These are phyloP conservation scores for Blastobotrys ciferrii DNA, from an alignment of 1,139 yeast species.

Conservation along the genomic window DNA sequence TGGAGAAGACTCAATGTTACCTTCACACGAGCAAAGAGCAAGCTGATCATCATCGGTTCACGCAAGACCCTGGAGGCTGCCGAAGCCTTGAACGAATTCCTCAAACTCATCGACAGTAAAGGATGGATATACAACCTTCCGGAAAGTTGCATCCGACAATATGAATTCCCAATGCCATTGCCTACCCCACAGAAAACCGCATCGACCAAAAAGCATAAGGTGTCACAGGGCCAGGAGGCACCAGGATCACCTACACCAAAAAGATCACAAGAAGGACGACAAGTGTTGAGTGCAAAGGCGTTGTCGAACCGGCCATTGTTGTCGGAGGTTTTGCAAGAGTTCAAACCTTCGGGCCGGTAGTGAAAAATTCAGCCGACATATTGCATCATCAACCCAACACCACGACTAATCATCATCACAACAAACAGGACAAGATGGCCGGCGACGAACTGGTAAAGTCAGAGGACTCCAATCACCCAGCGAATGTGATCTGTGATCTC, in stretches of 20 bases:
- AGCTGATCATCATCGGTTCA: conserved; percentile 81
- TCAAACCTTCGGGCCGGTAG: conserved; percentile 3
- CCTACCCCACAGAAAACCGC: conserved; percentile 1
- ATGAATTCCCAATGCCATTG: conserved; percentile 27
- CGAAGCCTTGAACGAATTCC: conserved; percentile 58
- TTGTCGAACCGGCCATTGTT: conserved; percentile 1
- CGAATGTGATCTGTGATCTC: conserved; percentile 77
- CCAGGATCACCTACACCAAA: conserved; percentile 4
- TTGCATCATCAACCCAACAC: neutral
- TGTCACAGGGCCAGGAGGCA: neutral
- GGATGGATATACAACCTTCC: conserved; percentile 67
- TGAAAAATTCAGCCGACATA: neutral
- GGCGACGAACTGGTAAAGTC: conserved; percentile 43
- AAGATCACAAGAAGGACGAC: neutral
- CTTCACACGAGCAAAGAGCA: conserved; percentile 83
- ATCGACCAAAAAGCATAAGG: neutral
- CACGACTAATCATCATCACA: neutral
- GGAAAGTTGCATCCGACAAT: conserved; percentile 42
- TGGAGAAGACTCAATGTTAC: conserved; percentile 95
- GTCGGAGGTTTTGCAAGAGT: neutral
- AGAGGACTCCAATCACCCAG: conserved; percentile 69
- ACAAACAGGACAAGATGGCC: conserved; percentile 1
- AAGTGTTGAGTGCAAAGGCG: conserved; percentile 3
- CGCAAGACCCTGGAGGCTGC: conserved; percentile 56
- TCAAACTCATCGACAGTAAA: conserved; percentile 55